Percentiles rank a stretch among this genome's conserved stretches.
These are phyloP conservation scores for Piromyces sp. DNA, from an alignment of 192 early-diverging fungal genomes.

Conservation along the genomic window DNA sequence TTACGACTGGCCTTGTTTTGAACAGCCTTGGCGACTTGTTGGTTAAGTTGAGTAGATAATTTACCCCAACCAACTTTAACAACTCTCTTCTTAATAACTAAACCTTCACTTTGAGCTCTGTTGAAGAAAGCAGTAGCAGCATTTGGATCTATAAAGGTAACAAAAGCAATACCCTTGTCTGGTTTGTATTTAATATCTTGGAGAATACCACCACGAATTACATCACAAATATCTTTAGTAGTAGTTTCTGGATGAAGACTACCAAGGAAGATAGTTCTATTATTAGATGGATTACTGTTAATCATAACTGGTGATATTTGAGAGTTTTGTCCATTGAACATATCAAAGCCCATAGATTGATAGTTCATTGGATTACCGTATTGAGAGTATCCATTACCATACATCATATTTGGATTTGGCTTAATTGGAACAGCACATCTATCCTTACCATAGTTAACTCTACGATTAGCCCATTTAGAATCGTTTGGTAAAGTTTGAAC, in stretches of 20 bases:
- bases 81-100: conserved; percentile 52
- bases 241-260: conserved; percentile 58
- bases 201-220: conserved; percentile 68
- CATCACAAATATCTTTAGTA: conserved; percentile 68
- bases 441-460: conserved; percentile 72
- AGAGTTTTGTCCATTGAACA: background rate
- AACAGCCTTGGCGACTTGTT: conserved; percentile 30
- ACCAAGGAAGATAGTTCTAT: conserved; percentile 72
- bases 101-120: conserved; percentile 30
- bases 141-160: conserved; percentile 61
- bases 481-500: conserved; percentile 43
- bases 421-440: conserved; percentile 30
- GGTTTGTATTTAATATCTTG: conserved; percentile 55
- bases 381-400: background rate
- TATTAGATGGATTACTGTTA: conserved; percentile 9
- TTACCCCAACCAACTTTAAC: conserved; percentile 74
- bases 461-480: conserved; percentile 27
- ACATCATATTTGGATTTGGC: conserved; percentile 1
- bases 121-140: conserved; percentile 46
- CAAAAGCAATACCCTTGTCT: conserved; percentile 67
- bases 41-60: conserved; percentile 24
- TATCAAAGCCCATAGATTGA: background rate
- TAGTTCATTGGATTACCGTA: background rate
- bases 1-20: conserved; percentile 53
- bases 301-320: conserved; percentile 1